Evolutionary conservation across 805 yeast genomes (phyloP), one percentile per base, ranked within the genome.

Genomic region (Candida taoyuanica): DNA sequence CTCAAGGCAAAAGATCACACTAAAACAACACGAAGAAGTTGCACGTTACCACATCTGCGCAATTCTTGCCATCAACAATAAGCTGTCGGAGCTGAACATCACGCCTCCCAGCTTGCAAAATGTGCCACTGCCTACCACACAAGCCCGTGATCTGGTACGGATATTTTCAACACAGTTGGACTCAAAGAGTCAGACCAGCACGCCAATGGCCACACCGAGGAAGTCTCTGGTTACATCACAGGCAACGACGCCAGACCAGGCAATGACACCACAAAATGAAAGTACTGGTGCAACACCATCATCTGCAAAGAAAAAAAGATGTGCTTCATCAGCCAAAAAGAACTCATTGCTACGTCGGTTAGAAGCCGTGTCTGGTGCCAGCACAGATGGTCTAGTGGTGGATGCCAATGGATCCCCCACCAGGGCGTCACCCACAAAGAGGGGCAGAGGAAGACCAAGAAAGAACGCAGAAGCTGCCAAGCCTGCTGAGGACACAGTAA

Each of bases 11-110:
- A 65, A 67, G 31, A 72, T 73, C 42, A 55, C 60, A 3, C 55
- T 82, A 17, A 69, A 74, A 12, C 68, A 69, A 18, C 67, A 67
- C 28, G 74, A 76, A 36, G 89, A 83, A 46, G 63, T 73, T 2
- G 87, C 86, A 2, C 63, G 91, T 37, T 70, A 70, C 39, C 89
- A 83, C 54, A 55, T 84, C 11, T 78, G 87, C 55, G 83, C 87
- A 5, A 74, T 63, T 44, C 54, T 81, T 17, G 81, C 85, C 0
- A 71, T 73, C 12, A 78, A 76, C 40, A 67, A 67, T 44, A 67
- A 73, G 30, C 61, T 62, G 11, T 59, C 63, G 9, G 59, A 59
- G 25, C 61, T 73, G 30, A 58, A 67, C 3, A 62, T 77, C 7
- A 73, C 81, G 1, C 62, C 63, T 3, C 84, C 82, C 6, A 62